A percentile compares a stretch with the other conserved stretches of the same genome.
These are phyloP conservation scores for Arthrinium puccinioides DNA, from an alignment of 2,329 filamentous ascomycete species.

Conservation along the genomic window DNA sequence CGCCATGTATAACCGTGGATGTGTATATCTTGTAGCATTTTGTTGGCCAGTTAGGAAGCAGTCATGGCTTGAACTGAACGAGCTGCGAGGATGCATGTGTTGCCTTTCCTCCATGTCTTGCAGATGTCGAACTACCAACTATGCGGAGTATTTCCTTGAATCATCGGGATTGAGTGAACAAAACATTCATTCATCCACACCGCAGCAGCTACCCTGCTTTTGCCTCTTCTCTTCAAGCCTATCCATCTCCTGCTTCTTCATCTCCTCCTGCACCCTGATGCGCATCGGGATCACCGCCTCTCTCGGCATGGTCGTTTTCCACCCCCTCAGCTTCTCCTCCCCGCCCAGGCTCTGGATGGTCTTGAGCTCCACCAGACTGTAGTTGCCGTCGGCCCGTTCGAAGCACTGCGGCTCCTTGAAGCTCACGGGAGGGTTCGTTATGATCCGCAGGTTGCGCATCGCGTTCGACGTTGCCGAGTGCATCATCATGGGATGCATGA, in stretches of 20 bases:
- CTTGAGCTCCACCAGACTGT: slow-evolving; percentile 48
- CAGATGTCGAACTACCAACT: too few species aligned
- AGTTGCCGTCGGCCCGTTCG: slow-evolving; percentile 37
- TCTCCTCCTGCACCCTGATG: slow-evolving; percentile 37
- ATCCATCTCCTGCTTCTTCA: slow-evolving; percentile 42
- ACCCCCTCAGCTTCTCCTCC: slow-evolving; percentile 38
- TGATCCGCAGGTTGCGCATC: slow-evolving; percentile 37
- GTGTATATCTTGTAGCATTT: too few species aligned
- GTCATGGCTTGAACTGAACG: too few species aligned
- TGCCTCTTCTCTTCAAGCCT: slow-evolving; percentile 28
- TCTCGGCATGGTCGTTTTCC: slow-evolving; percentile 42
- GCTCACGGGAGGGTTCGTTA: slow-evolving; percentile 49
- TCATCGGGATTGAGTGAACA: too few species aligned
- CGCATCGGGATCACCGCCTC: slow-evolving; percentile 44
- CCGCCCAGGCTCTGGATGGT: slow-evolving; percentile 43
- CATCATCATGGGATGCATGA: slow-evolving; percentile 55
- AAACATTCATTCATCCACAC: too few species aligned
- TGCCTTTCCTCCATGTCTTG: too few species aligned
- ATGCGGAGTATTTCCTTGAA: too few species aligned
- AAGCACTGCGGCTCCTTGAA: slow-evolving; percentile 45
- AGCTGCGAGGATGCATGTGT: too few species aligned
- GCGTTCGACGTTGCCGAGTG: slow-evolving; percentile 46
- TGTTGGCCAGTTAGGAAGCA: too few species aligned
- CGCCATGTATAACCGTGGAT: too few species aligned
- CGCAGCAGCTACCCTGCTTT: slow-evolving; percentile 10